A percentile compares a stretch with the other conserved stretches of the same genome.
Conservation (phyloP, 2,329 filamentous ascomycete species). For the Colletotrichum orchidophilum region DNA sequence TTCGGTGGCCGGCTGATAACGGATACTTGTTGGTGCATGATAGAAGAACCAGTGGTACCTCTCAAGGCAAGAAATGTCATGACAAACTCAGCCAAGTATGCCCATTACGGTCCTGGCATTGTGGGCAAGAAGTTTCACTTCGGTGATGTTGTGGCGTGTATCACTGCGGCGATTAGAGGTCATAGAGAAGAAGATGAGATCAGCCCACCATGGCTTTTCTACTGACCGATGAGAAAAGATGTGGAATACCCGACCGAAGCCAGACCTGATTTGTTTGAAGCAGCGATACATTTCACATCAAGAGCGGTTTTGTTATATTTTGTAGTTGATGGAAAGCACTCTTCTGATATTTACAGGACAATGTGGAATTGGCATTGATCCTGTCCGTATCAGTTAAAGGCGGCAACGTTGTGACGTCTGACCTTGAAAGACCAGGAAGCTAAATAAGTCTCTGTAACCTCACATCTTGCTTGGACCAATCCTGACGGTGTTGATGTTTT, state of each 20-base stretch:
- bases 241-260: too few relatives aligned
- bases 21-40: slow-evolving; percentile 60
- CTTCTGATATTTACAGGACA: too few relatives aligned
- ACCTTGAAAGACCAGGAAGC: too few relatives aligned
- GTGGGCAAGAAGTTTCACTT: slow-evolving; percentile 22
- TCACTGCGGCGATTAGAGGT: background rate
- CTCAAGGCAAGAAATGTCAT: slow-evolving; percentile 42
- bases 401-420: too few relatives aligned
- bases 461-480: too few relatives aligned
- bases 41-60: slow-evolving; percentile 50
- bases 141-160: background rate
- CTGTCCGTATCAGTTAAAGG: too few relatives aligned
- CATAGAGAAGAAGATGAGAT: background rate
- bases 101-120: slow-evolving; percentile 49
- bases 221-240: background rate
- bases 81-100: slow-evolving; percentile 58
- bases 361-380: too few relatives aligned
- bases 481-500: background rate
- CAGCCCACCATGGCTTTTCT: background rate
- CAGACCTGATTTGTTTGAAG: too few relatives aligned
- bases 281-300: too few relatives aligned
- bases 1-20: slow-evolving; percentile 52
- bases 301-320: too few relatives aligned
- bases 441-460: too few relatives aligned
- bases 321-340: too few relatives aligned